These are phyloP conservation scores for Ochetophila trinervis DNA, from an alignment of 306 rosid genomes.

Conservation along the genomic window DNA sequence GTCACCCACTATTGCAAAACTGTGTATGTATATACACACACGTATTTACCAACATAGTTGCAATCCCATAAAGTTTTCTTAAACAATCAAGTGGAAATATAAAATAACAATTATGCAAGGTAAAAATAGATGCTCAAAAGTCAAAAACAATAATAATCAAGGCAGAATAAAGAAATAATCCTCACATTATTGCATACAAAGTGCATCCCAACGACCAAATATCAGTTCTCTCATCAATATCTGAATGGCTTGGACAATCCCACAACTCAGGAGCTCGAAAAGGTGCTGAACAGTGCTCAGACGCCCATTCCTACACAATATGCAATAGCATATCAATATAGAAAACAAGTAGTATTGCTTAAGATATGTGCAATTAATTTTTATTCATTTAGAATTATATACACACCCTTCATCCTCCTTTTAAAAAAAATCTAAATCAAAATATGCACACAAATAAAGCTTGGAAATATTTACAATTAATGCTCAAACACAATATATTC, in stretches of 20 bases:
- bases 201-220: conserved; percentile 99
- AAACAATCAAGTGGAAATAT: too few relatives aligned
- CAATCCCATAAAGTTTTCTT: too few relatives aligned
- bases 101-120: not conserved
- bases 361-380: not conserved
- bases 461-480: not conserved
- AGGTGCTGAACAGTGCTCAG: conserved; percentile 98
- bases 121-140: not conserved
- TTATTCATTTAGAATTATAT: not conserved
- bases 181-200: conserved; percentile 94
- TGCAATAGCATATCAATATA: conserved; percentile 17
- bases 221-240: conserved; percentile 94
- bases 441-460: not conserved
- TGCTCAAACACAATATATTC: not conserved
- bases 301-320: conserved; percentile 86
- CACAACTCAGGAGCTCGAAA: conserved; percentile 97
- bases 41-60: too few relatives aligned
- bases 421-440: too few relatives aligned
- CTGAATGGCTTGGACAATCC: conserved; percentile 92
- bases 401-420: not conserved
- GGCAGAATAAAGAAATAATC: conserved; percentile 15
- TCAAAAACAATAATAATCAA: not conserved
- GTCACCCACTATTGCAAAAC: too few relatives aligned
- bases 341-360: not conserved
- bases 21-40: too few relatives aligned